phyloP scores from a whole-genome alignment of 495 filamentous ascomycete species.

The Penicillium chermesinum region DNA sequence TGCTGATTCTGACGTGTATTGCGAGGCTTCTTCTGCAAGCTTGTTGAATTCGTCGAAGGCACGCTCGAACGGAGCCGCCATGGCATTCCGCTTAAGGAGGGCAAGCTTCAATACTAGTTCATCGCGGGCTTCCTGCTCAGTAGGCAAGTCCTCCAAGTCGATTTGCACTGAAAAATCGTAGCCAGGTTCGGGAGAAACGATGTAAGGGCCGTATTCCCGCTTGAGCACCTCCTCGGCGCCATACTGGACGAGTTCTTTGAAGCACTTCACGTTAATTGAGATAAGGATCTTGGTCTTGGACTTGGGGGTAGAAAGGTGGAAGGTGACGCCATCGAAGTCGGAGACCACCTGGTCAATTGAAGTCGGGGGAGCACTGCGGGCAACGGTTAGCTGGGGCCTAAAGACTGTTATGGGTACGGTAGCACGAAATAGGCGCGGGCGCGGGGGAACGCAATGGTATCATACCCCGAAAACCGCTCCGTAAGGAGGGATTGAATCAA shows the following conservation, averaged over 20 bases:
- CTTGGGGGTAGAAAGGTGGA: conserved; percentile 95
- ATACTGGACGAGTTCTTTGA: conserved; percentile 82
- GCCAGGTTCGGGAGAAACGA: conserved; percentile 77
- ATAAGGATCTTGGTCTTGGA: conserved; percentile 87
- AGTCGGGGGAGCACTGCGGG: conserved; percentile 65
- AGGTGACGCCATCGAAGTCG: conserved; percentile 96
- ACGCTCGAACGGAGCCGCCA: conserved; percentile 96
- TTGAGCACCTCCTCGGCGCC: conserved; percentile 87
- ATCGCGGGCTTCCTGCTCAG: conserved; percentile 71
- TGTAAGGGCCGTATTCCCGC: conserved; percentile 90
- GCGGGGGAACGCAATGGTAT: conserved; percentile 17
- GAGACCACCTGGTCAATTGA: conserved; percentile 96
- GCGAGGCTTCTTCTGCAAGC: conserved; percentile 79
- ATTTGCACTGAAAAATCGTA: conserved; percentile 92
- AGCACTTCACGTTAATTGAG: conserved; percentile 92
- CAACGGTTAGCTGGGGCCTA: conserved; percentile 32
- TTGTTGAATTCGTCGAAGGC: conserved; percentile 90
- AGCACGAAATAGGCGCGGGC: conserved; percentile 6
- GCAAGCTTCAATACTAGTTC: conserved; percentile 81
- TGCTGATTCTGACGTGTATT: conserved; percentile 84
- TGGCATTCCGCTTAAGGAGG: conserved; percentile 90
- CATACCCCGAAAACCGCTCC: conserved; percentile 87
- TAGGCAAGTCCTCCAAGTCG: conserved; percentile 82
- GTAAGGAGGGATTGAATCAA: conserved; percentile 92
- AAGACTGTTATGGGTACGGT: conserved; percentile 20